Percentiles rank a stretch among this genome's conserved stretches.
These are phyloP conservation scores for Naganishia albida DNA, from an alignment of 1,284 basidiomycete genomes.

Conservation along the genomic window DNA sequence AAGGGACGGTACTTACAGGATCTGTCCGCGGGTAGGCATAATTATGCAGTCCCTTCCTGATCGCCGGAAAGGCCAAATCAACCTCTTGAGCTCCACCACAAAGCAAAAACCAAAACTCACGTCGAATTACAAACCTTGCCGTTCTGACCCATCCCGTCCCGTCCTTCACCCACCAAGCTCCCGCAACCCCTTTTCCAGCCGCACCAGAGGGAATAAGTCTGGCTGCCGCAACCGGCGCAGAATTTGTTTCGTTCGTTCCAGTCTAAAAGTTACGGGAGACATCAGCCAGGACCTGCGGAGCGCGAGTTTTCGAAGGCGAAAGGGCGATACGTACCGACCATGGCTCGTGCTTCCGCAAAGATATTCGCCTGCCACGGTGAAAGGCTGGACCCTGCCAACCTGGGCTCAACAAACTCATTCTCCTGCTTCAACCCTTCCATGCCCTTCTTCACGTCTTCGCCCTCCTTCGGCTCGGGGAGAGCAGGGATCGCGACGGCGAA, in stretches of 20 bases:
- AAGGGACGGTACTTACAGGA: constrained; percentile 50
- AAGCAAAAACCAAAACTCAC: constrained; percentile 54
- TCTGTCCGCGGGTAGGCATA: constrained; percentile 86
- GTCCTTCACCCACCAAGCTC: constrained; percentile 27
- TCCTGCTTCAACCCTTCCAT: constrained; percentile 49
- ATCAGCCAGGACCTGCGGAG: not conserved
- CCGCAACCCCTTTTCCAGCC: constrained; percentile 89
- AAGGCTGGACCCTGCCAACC: constrained; percentile 60
- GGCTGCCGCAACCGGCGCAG: constrained; percentile 82
- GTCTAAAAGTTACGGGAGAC: constrained; percentile 63
- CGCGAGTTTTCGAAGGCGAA: not conserved
- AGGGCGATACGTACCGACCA: constrained; percentile 58
- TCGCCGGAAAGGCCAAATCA: constrained; percentile 19
- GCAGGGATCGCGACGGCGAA: constrained; percentile 72
- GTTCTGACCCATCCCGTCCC: constrained; percentile 45
- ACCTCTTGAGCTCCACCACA: constrained; percentile 6
- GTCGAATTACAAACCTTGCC: constrained; percentile 67
- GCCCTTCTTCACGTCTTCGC: constrained; percentile 55
- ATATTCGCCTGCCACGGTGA: constrained; percentile 63
- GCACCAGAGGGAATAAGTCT: constrained; percentile 84
- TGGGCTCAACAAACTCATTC: constrained; percentile 68
- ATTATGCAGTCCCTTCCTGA: constrained; percentile 79
- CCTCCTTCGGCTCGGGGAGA: constrained; percentile 46
- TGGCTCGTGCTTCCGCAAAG: constrained; percentile 72
- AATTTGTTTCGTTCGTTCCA: constrained; percentile 90